Evolutionary conservation across 306 rosid species (phyloP).

Genomic region (Cajanus cajan): DNA sequence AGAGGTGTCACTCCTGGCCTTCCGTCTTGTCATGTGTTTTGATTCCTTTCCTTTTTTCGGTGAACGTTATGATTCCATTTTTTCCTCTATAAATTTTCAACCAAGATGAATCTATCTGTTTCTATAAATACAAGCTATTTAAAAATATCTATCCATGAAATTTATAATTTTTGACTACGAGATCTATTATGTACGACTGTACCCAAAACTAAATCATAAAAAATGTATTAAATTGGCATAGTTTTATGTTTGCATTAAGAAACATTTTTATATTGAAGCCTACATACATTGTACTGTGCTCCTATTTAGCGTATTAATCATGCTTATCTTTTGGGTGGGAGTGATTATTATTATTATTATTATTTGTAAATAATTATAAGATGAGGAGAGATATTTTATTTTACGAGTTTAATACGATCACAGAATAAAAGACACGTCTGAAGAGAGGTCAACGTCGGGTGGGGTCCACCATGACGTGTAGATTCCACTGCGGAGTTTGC

Average conservation of each 20-base stretch:
- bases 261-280: neutral
- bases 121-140: neutral
- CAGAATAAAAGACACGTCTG: conserved; percentile 33
- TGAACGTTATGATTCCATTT: neutral
- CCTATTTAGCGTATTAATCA: neutral
- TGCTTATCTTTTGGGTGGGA: neutral
- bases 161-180: neutral
- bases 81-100: neutral
- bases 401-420: neutral
- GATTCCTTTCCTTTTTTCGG: conserved; percentile 5
- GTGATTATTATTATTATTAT: too few species aligned
- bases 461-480: conserved; percentile 32
- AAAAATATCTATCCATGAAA: neutral
- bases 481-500: conserved; percentile 34
- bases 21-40: neutral
- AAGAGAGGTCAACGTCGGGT: conserved; percentile 18
- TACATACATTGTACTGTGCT: neutral
- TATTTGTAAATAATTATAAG: neutral
- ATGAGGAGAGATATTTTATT: neutral
- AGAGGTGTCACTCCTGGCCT: neutral
- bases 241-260: neutral
- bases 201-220: neutral
- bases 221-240: neutral
- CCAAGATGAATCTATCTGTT: neutral
- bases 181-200: neutral